These are phyloP conservation scores for Fragilaria crotonensis DNA, from an alignment of 108 stramenopile species.

Conservation along the genomic window DNA sequence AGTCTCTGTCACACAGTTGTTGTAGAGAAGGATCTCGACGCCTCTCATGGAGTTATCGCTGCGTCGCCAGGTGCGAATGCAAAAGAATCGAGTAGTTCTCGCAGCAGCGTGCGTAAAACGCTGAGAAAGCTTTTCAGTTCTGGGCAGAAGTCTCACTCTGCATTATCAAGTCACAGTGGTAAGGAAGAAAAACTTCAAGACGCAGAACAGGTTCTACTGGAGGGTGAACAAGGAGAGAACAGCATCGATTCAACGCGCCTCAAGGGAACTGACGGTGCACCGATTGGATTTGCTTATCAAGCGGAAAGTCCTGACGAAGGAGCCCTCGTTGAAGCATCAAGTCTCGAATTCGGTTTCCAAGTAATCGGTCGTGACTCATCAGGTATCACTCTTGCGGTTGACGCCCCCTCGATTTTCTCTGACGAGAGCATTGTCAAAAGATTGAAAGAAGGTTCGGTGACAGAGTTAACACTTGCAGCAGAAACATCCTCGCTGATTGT, in stretches of 20 bases:
- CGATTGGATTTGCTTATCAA: conserved; percentile 72
- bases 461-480: conserved; percentile 42
- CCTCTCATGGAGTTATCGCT: conserved; percentile 6
- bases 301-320: conserved; percentile 92
- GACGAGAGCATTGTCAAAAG: conserved; percentile 37
- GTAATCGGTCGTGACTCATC: conserved; percentile 66
- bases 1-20: conserved; percentile 90
- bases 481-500: conserved; percentile 21
- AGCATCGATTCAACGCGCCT: too few species aligned
- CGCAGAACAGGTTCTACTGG: not conserved
- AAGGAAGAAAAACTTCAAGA: not conserved
- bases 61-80: not conserved
- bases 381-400: conserved; percentile 51
- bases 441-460: conserved; percentile 40
- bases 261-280: conserved; percentile 69
- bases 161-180: not conserved
- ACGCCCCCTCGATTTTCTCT: conserved; percentile 58
- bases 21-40: conserved; percentile 76
- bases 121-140: not conserved
- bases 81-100: not conserved
- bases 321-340: conserved; percentile 78
- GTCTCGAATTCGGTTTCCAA: conserved; percentile 71
- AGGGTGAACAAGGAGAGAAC: not conserved
- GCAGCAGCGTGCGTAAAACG: not conserved
- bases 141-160: not conserved